Evolutionary conservation across 2,329 filamentous ascomycete genomes (phyloP), one percentile per base, ranked within the genome.

Genomic region (Sporothrix globosa): DNA sequence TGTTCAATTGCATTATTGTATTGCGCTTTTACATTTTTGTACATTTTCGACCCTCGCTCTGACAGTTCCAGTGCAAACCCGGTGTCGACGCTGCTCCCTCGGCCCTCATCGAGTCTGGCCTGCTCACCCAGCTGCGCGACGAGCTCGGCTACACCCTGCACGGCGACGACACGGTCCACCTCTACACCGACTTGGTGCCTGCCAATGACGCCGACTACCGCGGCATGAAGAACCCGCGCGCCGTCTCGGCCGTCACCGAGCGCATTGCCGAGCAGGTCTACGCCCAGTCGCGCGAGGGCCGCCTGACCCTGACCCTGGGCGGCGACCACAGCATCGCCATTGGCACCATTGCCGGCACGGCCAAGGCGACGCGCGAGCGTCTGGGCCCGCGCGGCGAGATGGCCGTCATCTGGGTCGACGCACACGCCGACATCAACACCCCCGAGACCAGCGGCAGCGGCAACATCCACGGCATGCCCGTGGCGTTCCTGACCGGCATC

Each of bases 391-490:
- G 61, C 34, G 86, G 91, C 70, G 95, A 98, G 76, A 90, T 97
- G 73, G 96, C 93, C 14, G 92, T 99, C 71, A 96, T 99, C 80
- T 99, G 96, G 96, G 96, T 99, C 44, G 96, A 99, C 81, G 96
- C 96, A 34, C 96, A 99, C 81, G 91, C 95, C 69, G 96, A 99
- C 81, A 97, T 99, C 84, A 99, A 99, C 83, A 93, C 92, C 1
- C 96, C 95, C 68, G 94, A 98, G 86, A 91, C 88, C 63, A 95
- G 91, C 74, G 91, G 87, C 54, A 96, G 91, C 75, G 96, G 96
- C 46, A 98, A 98, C 82, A 91, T 99, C 73, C 96, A 99, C 82
- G 96, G 96, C 76, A 99, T 99, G 96, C 96, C 96, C 2, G 92
- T 98, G 50, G 89, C 92, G 3, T 99, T 98, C 81, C 81, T 97